Base-by-base conservation (phyloP, 2,329 filamentous ascomycete species). In the Fusarium marasasianum region DNA sequence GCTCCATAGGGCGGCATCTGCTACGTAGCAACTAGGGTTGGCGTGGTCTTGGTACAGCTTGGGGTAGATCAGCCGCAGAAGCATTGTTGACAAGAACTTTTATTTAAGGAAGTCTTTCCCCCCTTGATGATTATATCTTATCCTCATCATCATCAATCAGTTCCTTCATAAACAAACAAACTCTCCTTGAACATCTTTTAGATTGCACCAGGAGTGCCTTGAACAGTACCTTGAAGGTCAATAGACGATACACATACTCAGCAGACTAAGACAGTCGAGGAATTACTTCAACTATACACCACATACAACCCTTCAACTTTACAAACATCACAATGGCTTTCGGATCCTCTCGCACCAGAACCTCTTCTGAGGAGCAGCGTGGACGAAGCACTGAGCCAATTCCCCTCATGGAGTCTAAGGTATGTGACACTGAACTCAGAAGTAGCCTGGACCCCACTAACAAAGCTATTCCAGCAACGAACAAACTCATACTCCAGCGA, bases 401-500 rank as follows among this genome's bases (percentile, higher is more conserved):
- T 43, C 63, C 71, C 51, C 71, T 73, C 55, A 67, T 74, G 57
- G 72, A 78, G 47, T 66, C 61, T 24, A 80, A 80, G 75, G 79
- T 68, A 35, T 62, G 65, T 68, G 78, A 72, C 62, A 75, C 55
- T 33, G 48, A 62, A 67, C 57, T 67, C 33, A 67, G 40, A 56
- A 15, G 18, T 41, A 53, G 48, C 35, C 35, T 51, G 40, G 61
- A 43, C 53, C 50, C 37, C 38, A 64, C 76, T 80, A 63, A 80
- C 71, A 69, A 59, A 54, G 38, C 41, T 41, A 47, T 65, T 58
- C 20, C 55, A 76, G 71, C 73, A 78, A 73, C 78, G 78, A 29
- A 78, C 79, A 40, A 69, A 75, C 57, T 81, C 80, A 43, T 81
- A 77, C 60, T 79, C 80, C 18, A 80, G 79, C 73, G 74, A 80